Conservation (phyloP, 2,329 filamentous ascomycete species). For the Aspergillus fischeri region DNA sequence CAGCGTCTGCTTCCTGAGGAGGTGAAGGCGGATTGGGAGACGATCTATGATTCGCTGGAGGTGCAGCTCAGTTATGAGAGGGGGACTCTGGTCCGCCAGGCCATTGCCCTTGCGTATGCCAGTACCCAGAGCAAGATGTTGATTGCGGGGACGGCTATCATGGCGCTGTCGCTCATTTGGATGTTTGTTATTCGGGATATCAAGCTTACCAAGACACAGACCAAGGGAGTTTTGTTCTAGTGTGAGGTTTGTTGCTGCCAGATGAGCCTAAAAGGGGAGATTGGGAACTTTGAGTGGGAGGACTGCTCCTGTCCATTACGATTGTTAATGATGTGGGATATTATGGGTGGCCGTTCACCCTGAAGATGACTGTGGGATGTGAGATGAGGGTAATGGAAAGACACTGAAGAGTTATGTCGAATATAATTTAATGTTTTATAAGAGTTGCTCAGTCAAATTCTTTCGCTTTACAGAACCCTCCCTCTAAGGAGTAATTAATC, state of each 20-base stretch:
- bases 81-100: slow-evolving; percentile 36
- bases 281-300: not conserved
- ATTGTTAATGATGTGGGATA: not conserved
- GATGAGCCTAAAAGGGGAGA: not conserved
- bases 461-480: no score
- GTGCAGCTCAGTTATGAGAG: slow-evolving; percentile 29
- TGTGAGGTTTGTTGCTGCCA: not conserved
- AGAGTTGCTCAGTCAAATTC: no score
- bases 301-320: not conserved
- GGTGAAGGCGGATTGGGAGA: slow-evolving; percentile 3
- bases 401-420: not conserved
- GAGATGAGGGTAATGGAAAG: not conserved
- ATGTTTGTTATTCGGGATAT: slow-evolving; percentile 8
- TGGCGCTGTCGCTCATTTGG: slow-evolving; percentile 7
- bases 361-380: not conserved
- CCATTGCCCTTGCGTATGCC: slow-evolving; percentile 43
- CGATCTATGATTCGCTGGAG: slow-evolving; percentile 12
- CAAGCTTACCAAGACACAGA: not conserved
- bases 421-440: not conserved
- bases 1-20: slow-evolving; percentile 28
- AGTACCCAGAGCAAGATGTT: slow-evolving; percentile 41
- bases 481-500: no score
- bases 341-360: no score
- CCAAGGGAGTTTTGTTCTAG: not conserved
- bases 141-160: slow-evolving; percentile 24